Evolutionary conservation across 1,284 basidiomycete species (phyloP).

Genomic region (Ganoderma sinense): DNA sequence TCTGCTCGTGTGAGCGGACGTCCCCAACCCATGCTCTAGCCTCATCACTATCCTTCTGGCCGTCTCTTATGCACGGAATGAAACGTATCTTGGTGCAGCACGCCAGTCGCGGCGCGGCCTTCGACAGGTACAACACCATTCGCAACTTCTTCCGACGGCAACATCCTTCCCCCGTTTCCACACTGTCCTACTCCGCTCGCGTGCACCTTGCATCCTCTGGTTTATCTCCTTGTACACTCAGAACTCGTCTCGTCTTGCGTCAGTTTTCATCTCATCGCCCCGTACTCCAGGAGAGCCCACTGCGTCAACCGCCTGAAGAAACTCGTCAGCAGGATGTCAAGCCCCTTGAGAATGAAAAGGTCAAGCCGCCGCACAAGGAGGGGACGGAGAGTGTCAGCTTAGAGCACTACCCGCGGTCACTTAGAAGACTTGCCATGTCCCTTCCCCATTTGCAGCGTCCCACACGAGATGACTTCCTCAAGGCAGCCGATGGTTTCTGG

Average conservation of each 20-base stretch:
- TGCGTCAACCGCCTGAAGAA: background rate
- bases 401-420: conserved; percentile 83
- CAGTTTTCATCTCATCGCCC: conserved; percentile 12
- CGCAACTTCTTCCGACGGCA: conserved; percentile 58
- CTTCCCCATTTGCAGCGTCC: conserved; percentile 84
- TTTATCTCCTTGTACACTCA: background rate
- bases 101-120: conserved; percentile 42
- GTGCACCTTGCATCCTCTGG: background rate
- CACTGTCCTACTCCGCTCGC: conserved; percentile 1
- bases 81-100: conserved; percentile 37
- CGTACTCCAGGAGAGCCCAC: conserved; percentile 8
- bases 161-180: conserved; percentile 19
- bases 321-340: conserved; percentile 2
- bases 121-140: conserved; percentile 60
- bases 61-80: conserved; percentile 22
- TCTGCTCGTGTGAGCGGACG: conserved; percentile 24
- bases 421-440: conserved; percentile 76
- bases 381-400: conserved; percentile 46
- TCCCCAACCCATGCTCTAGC: background rate
- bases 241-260: conserved; percentile 14
- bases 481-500: conserved; percentile 89
- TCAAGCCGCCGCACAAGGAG: conserved; percentile 11
- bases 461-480: conserved; percentile 88
- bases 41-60: background rate
- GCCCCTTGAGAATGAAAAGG: conserved; percentile 8